phyloP scores from a whole-genome alignment of 2,329 filamentous ascomycete species.

The Blastomyces percursus region DNA sequence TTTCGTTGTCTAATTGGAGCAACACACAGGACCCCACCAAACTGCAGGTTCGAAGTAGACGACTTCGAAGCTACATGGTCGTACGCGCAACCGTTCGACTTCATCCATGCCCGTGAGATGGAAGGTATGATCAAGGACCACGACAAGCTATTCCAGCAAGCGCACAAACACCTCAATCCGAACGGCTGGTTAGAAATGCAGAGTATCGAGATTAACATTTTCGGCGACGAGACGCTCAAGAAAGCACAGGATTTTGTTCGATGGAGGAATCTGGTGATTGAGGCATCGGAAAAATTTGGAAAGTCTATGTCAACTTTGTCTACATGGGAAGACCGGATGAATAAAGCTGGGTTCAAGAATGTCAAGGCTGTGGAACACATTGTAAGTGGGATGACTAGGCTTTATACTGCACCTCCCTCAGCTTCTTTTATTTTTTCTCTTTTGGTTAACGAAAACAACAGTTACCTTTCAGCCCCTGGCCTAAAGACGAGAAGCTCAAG shows the following conservation, averaged over 20 bases:
- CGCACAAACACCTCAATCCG: slow-evolving; percentile 35
- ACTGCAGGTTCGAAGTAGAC: slow-evolving; percentile 22
- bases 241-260: neutral
- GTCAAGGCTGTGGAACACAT: slow-evolving; percentile 40
- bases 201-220: slow-evolving; percentile 20
- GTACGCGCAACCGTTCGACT: slow-evolving; percentile 19
- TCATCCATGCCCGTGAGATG: slow-evolving; percentile 21
- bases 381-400: slow-evolving; percentile 7
- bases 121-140: slow-evolving; percentile 20
- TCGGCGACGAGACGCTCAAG: slow-evolving; percentile 21
- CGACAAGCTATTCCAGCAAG: slow-evolving; percentile 22
- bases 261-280: neutral
- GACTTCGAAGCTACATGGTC: slow-evolving; percentile 22
- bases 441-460: neutral
- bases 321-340: slow-evolving; percentile 34
- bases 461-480: slow-evolving; percentile 14
- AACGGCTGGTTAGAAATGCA: slow-evolving; percentile 45
- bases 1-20: neutral
- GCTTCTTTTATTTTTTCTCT: neutral
- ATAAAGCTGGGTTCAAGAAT: slow-evolving; percentile 44
- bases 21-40: slow-evolving; percentile 20
- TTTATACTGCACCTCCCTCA: neutral
- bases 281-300: slow-evolving; percentile 19
- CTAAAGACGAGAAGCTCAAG: slow-evolving; percentile 3
- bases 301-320: slow-evolving; percentile 25